These are phyloP conservation scores for Claviceps sp. DNA, from an alignment of 2,329 filamentous ascomycete species.

Conservation along the genomic window DNA sequence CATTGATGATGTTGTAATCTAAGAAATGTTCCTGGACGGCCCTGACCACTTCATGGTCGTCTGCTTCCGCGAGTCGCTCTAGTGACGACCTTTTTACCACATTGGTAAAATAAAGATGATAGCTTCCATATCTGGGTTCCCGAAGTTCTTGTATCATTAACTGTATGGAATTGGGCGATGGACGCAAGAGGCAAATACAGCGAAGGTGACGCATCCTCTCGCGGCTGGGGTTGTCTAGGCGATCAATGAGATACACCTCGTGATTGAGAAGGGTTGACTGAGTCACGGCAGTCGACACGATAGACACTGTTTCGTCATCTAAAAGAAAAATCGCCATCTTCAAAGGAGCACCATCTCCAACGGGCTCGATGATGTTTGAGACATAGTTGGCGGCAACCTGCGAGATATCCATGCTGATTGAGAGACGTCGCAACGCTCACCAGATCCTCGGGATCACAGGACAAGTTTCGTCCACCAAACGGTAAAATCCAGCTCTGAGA, in stretches of 20 bases:
- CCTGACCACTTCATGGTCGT: slow-evolving; percentile 94
- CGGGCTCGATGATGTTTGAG: slow-evolving; percentile 74
- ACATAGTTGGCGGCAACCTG: slow-evolving; percentile 90
- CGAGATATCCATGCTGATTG: slow-evolving; percentile 67
- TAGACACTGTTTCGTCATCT: slow-evolving; percentile 85
- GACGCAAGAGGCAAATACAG: slow-evolving; percentile 85
- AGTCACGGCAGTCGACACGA: slow-evolving; percentile 88
- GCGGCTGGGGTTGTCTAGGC: slow-evolving; percentile 73
- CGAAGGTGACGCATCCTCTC: slow-evolving; percentile 98
- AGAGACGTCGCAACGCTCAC: background rate
- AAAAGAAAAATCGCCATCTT: slow-evolving; percentile 98
- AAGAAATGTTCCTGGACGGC: slow-evolving; percentile 91
- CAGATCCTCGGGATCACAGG: background rate
- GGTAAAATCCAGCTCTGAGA: background rate
- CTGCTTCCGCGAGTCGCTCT: slow-evolving; percentile 86
- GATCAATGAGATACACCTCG: slow-evolving; percentile 95
- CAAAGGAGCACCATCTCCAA: slow-evolving; percentile 58
- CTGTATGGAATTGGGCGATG: slow-evolving; percentile 85
- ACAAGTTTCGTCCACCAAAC: background rate
- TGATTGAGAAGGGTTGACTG: slow-evolving; percentile 91
- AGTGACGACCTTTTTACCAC: slow-evolving; percentile 92
- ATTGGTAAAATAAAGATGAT: slow-evolving; percentile 95
- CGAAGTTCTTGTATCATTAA: slow-evolving; percentile 87
- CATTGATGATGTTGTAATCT: slow-evolving; percentile 90
- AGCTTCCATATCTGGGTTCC: slow-evolving; percentile 95